Base-by-base conservation (phyloP, 805 yeast species). In the Sugiyamaella boreocaroliniensis region DNA sequence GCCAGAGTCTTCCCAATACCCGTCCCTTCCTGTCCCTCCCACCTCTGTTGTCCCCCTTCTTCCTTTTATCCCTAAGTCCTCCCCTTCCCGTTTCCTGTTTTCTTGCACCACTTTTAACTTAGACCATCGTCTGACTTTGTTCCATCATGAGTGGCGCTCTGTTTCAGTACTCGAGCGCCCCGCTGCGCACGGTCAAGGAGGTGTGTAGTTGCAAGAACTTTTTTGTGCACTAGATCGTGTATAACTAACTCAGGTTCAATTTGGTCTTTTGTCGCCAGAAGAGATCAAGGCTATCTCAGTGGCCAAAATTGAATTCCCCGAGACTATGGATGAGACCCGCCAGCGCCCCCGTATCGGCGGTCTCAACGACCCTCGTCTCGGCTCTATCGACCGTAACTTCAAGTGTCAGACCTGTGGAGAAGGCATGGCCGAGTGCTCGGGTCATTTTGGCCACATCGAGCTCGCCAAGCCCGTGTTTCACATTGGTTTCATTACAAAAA, bases 331-430 rank as follows among this genome's bases (percentile, higher is more conserved):
- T 70, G 97, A 90, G 70, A 82, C 96, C 41, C 89, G 95, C 54
- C 85, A 86, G 67, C 86, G 87, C 59, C 97, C 98, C 47, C 83
- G 97, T 69, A 90, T 89, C 60, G 97, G 97, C 58, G 99, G 99
- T 55, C 76, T 93, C 57, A 92, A 90, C 68, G 99, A 95, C 70
- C 98, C 99, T 55, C 83, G 98, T 64, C 77, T 93, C 56, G 99
- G 99, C 48, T 86, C 97, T 4, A 90, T 93, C 63, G 99, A 93
- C 71, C 84, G 99, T 70, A 92, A 90, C 69, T 87, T 86, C 78
- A 89, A 88, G 75, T 93, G 99, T 77, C 98, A 92, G 76, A 93
- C 99, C 20, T 93, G 99, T 78, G 95, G 97, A 64, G 99, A 93
- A 71, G 97, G 92, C 63, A 93, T 93, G 97, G 88, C 92, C 55